These are phyloP conservation scores for Jacaranda mimosifolia DNA, from an alignment of 257 asterid species.

Conservation along the genomic window DNA sequence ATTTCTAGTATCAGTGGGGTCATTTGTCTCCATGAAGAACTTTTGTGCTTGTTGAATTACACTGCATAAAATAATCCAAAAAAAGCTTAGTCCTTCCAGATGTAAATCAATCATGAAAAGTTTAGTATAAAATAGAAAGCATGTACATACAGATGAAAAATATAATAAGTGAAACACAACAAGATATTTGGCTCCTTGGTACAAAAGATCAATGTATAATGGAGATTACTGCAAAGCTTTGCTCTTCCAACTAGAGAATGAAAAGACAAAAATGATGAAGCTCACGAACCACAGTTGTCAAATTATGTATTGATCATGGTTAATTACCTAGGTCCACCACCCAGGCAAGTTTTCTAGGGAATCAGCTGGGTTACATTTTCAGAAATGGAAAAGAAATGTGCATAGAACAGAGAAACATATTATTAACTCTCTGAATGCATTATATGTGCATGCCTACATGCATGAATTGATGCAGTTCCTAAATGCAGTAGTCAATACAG, in stretches of 20 bases:
- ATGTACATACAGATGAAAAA: neutral
- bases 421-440: conserved; percentile 19
- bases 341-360: conserved; percentile 2
- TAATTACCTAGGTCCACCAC: conserved; percentile 26
- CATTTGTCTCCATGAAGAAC: conserved; percentile 80
- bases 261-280: neutral
- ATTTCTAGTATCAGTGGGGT: conserved; percentile 75
- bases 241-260: conserved; percentile 17
- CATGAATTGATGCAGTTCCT: conserved; percentile 17
- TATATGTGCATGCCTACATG: conserved; percentile 11
- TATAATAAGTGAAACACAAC: neutral
- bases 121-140: neutral
- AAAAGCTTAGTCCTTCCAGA: conserved; percentile 35
- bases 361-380: conserved; percentile 10
- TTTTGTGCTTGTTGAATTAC: conserved; percentile 88
- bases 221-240: conserved; percentile 3
- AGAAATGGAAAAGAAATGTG: neutral
- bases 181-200: conserved; percentile 12
- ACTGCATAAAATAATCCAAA: conserved; percentile 60
- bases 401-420: neutral
- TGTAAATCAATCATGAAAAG: conserved; percentile 4
- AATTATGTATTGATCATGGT: conserved; percentile 29
- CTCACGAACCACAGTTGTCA: conserved; percentile 7
- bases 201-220: neutral
- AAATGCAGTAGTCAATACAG: neutral